Evolutionary conservation across 148 eudicot species (phyloP), one percentile per base, ranked within the genome.

Genomic region (Rhododendron williamsianum): DNA sequence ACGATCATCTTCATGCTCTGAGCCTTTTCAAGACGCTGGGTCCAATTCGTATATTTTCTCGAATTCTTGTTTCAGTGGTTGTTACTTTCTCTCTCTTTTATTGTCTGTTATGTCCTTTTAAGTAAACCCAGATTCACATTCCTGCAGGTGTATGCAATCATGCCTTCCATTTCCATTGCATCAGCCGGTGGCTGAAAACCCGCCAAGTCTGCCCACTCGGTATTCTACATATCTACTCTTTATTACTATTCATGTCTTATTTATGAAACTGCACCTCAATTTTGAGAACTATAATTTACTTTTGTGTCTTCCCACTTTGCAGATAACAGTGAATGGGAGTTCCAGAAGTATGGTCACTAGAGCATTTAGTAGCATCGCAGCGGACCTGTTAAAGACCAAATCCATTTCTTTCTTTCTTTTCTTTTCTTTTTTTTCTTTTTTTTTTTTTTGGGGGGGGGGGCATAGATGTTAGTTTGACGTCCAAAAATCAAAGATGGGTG

Each of bases 241-340:
- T 36, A 9, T 0, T 36, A n/a, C 45, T 21, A 21, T 4, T 52
- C 18, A 6, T 21, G 71, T 3, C 38, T 45, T 38, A n/a, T 49
- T 65, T 12, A 25, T 11, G 12, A n/a, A 4, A 80, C 4, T 48
- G 60, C n/a, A 4, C 12, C 56, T 1, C 36, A 52, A 30, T 21
- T 25, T 18, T 25, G 35, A 15, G 6, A 25, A 19, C 43, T 6
- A 2, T 18, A 23, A n/a, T 30, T 43, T 21, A 30, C 49, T 19
- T 21, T 45, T 23, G 54, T 23, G 33, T 4, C 35, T 76, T 10
- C 11, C 69, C n/a, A n/a, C 36, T 73, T 0, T 89, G 82, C 91
- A 92, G 94, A 93, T 86, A 93, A 93, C 82, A 92, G 93, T 38
- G 96, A 93, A 84, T 93, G 96, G 96, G 96, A 93, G 88, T 93